Evolutionary conservation across 2,329 filamentous ascomycete species (phyloP), one percentile per base, ranked within the genome.

Genomic region (Ceratocystis papillata): DNA sequence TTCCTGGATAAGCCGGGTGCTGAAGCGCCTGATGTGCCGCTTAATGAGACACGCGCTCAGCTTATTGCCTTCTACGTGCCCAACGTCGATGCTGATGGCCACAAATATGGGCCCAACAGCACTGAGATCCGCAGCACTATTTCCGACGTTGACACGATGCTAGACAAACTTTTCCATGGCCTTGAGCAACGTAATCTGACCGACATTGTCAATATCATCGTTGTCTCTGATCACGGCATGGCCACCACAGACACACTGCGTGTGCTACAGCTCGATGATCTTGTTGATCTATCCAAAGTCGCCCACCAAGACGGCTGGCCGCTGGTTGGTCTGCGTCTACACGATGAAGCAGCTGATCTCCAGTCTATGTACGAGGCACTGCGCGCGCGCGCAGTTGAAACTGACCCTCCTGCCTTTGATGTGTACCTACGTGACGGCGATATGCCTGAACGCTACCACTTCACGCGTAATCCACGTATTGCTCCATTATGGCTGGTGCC

Each of bases 171-270:
- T 1, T 87, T 97, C 72, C 75, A 79, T 1, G 92, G 92, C 0
- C 79, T 99, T 0, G 83, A 92, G 68, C 77, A 82, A 60, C 86
- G 94, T 62, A 96, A 97, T 73, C 77, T 99, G 63, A 96, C 91
- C 0, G 74, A 87, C 22, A 88, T 99, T 68, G 90, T 97, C 73
- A 99, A 99, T 70, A 82, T 99, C 6, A 86, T 99, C 44, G 82
- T 99, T n/a, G 93, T 99, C 1, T 96, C 91, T 0, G 94, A 99
- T 73, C 94, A 99, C 73, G 94, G 94, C 63, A 99, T 99, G 94
- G 94, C 94, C 1, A 96, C 91, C 0, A 97, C 94, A 0, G 89
- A 92, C 68, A 84, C 83, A 0, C 80, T 85, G 20, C 83, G 94
- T 10, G 79, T 97, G 59, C 82, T 97, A 30, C 94, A 97, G 75